These are phyloP conservation scores for Neonectria coccinea DNA, from an alignment of 2,329 filamentous ascomycete species.

Conservation along the genomic window DNA sequence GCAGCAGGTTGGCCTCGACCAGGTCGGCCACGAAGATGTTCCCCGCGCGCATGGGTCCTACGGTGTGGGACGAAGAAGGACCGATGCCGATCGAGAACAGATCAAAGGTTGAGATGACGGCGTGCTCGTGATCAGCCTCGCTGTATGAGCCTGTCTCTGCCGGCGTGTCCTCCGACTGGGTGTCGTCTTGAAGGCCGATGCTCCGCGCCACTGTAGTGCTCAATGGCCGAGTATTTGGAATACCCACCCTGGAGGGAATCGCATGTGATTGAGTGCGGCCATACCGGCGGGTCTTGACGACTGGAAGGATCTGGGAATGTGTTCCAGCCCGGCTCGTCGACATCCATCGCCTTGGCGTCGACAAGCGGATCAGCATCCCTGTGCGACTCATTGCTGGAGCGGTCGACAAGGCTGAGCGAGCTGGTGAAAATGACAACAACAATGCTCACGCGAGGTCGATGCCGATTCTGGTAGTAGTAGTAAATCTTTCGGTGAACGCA, in stretches of 20 bases:
- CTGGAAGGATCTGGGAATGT: neutral
- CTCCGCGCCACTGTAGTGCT: neutral
- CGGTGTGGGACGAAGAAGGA: slow-evolving; percentile 63
- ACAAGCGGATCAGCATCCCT: neutral
- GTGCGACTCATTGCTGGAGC: neutral
- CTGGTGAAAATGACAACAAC: neutral
- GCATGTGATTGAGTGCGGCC: neutral
- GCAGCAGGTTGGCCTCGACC: slow-evolving; percentile 58
- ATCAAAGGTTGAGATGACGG: slow-evolving; percentile 65
- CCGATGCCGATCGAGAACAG: slow-evolving; percentile 65
- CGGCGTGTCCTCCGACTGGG: neutral
- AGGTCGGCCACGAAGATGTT: slow-evolving; percentile 64
- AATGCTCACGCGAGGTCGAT: neutral
- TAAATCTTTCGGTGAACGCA: neutral
- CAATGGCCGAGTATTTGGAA: neutral
- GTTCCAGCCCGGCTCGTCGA: neutral
- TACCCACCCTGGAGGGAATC: neutral
- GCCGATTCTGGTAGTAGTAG: neutral
- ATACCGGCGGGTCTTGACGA: neutral
- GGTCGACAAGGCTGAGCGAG: neutral
- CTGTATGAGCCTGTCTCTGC: slow-evolving; percentile 50
- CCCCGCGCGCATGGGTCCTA: slow-evolving; percentile 64
- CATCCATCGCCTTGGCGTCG: neutral
- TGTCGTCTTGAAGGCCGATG: neutral
- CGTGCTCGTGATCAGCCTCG: slow-evolving; percentile 63